phyloP scores from a whole-genome alignment of 176 grass and related monocot genomes.

The Themeda triandra region DNA sequence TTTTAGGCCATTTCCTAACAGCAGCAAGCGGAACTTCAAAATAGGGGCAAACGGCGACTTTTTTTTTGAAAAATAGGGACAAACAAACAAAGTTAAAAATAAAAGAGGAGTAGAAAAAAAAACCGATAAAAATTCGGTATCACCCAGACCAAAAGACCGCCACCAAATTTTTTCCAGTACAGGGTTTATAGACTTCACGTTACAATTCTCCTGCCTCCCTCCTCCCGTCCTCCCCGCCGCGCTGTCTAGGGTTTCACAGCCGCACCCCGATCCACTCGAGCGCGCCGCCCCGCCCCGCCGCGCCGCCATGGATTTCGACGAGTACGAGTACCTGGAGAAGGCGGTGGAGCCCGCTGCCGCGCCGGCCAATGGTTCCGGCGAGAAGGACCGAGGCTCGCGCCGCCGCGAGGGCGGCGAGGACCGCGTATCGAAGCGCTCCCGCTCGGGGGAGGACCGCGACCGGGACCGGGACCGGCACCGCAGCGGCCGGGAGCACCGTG shows the following conservation, averaged over 20 bases:
- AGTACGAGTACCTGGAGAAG: constrained; percentile 98
- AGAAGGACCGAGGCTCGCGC: constrained; percentile 67
- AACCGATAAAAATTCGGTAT: too few relatives aligned
- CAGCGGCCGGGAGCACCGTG: constrained; percentile 49
- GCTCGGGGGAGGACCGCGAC: constrained; percentile 49
- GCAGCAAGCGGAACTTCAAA: too few relatives aligned
- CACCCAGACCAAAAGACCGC: too few relatives aligned
- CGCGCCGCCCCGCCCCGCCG: background rate
- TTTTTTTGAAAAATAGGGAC: too few relatives aligned
- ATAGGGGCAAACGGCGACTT: too few relatives aligned
- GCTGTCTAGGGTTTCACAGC: constrained; percentile 37
- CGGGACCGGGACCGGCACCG: constrained; percentile 46
- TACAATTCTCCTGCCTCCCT: background rate
- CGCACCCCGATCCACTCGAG: background rate
- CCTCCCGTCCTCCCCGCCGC: background rate
- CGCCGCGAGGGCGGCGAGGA: constrained; percentile 50
- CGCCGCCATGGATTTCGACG: constrained; percentile 82
- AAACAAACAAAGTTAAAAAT: too few relatives aligned
- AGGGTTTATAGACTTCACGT: constrained; percentile 23
- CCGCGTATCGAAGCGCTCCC: constrained; percentile 62
- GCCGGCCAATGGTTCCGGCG: constrained; percentile 47
- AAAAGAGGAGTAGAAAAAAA: too few relatives aligned
- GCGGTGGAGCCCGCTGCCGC: constrained; percentile 55
- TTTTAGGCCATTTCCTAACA: too few relatives aligned
- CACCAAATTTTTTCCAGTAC: background rate